Evolutionary conservation across 257 asterid genomes (phyloP), one percentile per base, ranked within the genome.

Genomic region (Nicotiana benthamiana): DNA sequence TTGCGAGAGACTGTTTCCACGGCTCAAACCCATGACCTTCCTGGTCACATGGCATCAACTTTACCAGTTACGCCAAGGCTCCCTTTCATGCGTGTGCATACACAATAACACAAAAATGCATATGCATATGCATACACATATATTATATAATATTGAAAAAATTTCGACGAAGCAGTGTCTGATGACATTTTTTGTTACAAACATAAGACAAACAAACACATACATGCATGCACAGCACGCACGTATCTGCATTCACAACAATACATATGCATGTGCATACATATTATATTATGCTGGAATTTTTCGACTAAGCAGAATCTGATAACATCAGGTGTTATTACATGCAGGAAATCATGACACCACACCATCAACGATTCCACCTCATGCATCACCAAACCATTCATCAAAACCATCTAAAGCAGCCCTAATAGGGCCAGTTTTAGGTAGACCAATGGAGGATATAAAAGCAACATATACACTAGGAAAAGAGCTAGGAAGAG

Each of bases 391-490:
- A 65, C 87, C 92, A 1, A 85, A 75, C 53, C 83, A 36, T 5
- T 75, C 64, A 7, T 72, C 83, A 34, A 83, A 85, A 85, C 72
- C 46, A 6, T 30, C 83, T 56, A 84, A 83, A 77, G 79, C 89
- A 52, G 63, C 79, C 82, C 89, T 87, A 1, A 62, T 80, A 2
- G 94, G 94, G 15, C 89, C 87, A 2, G 91, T 90, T 54, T 86
- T 90, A 6, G 92, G 94, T 16, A 91, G 91, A 22, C 94, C 91
- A 54, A 90, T 90, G 92, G 91, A 88, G 64, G 94, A 90, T 30
- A 86, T 90, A 2, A 80, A 78, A 10, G 36, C 81, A 74, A 75
- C 80, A 70, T 90, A 90, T 83, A 90, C 91, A 66, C 83, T 90
- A 10, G 90, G 94, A 6, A 90, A 90, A 67, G 94, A 90, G 85